phyloP scores from a whole-genome alignment of 2,329 filamentous ascomycete species.

The Xylaria sp. region DNA sequence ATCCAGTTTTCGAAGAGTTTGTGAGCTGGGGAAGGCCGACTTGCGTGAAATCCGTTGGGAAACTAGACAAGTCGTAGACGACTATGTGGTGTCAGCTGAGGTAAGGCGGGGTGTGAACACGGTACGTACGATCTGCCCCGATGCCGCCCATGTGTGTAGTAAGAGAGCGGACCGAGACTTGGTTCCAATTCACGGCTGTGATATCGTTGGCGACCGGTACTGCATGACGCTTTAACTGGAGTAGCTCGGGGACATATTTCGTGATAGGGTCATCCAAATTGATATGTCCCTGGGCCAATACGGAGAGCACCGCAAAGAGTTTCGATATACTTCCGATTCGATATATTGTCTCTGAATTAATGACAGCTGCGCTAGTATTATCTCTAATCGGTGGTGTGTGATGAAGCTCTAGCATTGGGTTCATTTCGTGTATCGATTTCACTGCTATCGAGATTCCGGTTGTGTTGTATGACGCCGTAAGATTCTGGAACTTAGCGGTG shows the following conservation, averaged over 20 bases:
- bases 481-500: conserved; percentile 44
- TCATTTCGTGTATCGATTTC: conserved; percentile 56
- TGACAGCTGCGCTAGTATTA: conserved; percentile 44
- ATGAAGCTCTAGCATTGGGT: conserved; percentile 54
- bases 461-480: conserved; percentile 46
- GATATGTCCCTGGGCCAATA: conserved; percentile 42
- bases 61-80: conserved; percentile 40
- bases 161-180: conserved; percentile 44
- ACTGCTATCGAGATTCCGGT: conserved; percentile 55
- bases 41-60: conserved; percentile 41
- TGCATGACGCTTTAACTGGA: conserved; percentile 40
- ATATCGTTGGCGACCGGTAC: conserved; percentile 41
- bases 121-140: conserved; percentile 41
- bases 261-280: conserved; percentile 43
- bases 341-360: conserved; percentile 52
- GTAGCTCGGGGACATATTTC: conserved; percentile 46
- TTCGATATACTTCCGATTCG: conserved; percentile 55
- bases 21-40: conserved; percentile 43
- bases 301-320: conserved; percentile 44
- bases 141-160: conserved; percentile 48
- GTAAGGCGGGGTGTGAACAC: background rate
- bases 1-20: conserved; percentile 42
- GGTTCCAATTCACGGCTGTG: conserved; percentile 45
- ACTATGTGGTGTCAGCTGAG: conserved; percentile 39
- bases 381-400: conserved; percentile 53